These are phyloP conservation scores for Kuraishia cidri DNA, from an alignment of 805 yeast genomes.

Conservation along the genomic window DNA sequence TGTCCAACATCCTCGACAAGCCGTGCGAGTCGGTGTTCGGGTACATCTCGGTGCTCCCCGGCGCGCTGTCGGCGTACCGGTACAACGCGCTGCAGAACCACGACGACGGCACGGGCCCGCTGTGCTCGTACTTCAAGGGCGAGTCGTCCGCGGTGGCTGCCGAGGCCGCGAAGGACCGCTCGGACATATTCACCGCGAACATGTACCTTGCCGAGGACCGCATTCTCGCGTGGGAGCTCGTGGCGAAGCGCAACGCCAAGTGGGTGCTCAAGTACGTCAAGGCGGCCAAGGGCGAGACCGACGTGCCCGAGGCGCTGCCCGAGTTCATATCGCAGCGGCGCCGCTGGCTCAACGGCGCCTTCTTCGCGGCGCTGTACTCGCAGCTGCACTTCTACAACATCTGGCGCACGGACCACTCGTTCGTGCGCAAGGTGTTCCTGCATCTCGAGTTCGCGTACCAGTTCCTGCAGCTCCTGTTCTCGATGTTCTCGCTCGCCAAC, in stretches of 20 bases:
- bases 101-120: constrained; percentile 88
- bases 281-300: constrained; percentile 93
- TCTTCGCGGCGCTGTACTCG: constrained; percentile 91
- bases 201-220: constrained; percentile 98
- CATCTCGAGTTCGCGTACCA: constrained; percentile 89
- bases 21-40: constrained; percentile 92
- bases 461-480: constrained; percentile 67
- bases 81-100: constrained; percentile 80
- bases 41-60: constrained; percentile 88
- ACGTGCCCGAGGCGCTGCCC: constrained; percentile 91
- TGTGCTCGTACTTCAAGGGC: constrained; percentile 83
- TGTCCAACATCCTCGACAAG: constrained; percentile 93
- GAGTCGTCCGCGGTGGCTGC: constrained; percentile 43
- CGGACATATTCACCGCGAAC: constrained; percentile 86
- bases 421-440: constrained; percentile 67
- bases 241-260: constrained; percentile 72
- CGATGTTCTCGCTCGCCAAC: constrained; percentile 89
- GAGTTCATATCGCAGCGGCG: constrained; percentile 94
- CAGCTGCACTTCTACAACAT: constrained; percentile 79
- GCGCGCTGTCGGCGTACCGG: constrained; percentile 92
- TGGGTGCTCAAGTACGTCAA: constrained; percentile 92
- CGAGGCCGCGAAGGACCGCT: constrained; percentile 19
- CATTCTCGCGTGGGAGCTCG: constrained; percentile 92
- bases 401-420: constrained; percentile 84
- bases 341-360: constrained; percentile 97